A percentile compares a stretch with the other conserved stretches of the same genome.
phyloP scores from a whole-genome alignment of 108 stramenopile genomes.

The Skeletonema potamos region DNA sequence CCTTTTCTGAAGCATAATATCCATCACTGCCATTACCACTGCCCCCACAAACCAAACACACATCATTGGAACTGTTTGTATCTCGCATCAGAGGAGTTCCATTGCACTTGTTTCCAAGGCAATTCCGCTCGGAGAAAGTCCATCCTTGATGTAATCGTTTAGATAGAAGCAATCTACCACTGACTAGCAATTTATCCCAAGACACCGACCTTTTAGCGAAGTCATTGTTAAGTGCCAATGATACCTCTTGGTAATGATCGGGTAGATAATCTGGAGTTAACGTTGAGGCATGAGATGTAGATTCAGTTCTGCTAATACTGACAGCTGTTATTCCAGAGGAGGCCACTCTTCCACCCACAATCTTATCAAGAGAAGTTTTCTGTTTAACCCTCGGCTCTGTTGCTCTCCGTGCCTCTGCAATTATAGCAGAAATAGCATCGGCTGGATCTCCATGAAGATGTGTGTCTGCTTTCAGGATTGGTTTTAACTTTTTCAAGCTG shows the following conservation, averaged over 20 bases:
- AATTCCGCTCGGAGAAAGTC: constrained; percentile 12
- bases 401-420: constrained; percentile 25
- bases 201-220: not conserved
- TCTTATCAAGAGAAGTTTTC: not conserved
- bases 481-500: not conserved
- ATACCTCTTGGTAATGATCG: not conserved
- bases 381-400: not conserved
- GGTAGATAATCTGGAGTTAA: not conserved
- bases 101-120: constrained; percentile 18
- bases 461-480: not conserved
- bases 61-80: not conserved
- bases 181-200: constrained; percentile 13
- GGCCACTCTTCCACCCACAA: not conserved
- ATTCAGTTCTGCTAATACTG: not conserved
- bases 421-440: constrained; percentile 13
- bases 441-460: constrained; percentile 11
- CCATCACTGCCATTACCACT: constrained; percentile 17
- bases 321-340: not conserved
- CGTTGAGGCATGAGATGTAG: not conserved
- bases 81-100: constrained; percentile 13
- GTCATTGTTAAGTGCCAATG: not conserved
- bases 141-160: constrained; percentile 22
- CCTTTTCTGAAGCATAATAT: constrained; percentile 8
- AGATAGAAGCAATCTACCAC: constrained; percentile 10
- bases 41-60: constrained; percentile 23